Percentiles rank a stretch among this genome's conserved stretches.
Conservation (phyloP, 2,329 filamentous ascomycete genomes). For the Ustilaginoidea virens region DNA sequence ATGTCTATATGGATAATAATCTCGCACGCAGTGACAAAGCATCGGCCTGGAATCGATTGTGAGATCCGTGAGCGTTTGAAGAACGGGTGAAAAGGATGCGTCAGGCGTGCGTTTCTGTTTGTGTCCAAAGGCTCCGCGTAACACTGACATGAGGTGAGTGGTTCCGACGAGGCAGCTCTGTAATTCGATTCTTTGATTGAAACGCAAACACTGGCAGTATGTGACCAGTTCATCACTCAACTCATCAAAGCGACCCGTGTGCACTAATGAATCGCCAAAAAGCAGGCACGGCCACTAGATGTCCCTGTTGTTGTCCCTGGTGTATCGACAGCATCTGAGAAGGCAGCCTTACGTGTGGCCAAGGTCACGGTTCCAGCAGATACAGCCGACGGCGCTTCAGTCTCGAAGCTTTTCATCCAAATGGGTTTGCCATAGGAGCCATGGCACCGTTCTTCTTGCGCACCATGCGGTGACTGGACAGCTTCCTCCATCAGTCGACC, state of each 20-base stretch:
- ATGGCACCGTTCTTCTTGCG: conserved; percentile 50
- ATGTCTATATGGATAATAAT: conserved; percentile 11
- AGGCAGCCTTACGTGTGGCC: conserved; percentile 28
- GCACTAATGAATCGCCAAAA: neutral
- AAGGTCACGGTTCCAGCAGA: conserved; percentile 47
- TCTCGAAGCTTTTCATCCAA: conserved; percentile 55
- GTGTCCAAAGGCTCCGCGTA: conserved; percentile 25
- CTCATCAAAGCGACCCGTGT: conserved; percentile 10
- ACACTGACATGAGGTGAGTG: conserved; percentile 14
- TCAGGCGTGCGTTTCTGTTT: conserved; percentile 27
- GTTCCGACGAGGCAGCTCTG: conserved; percentile 29
- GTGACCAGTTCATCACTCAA: conserved; percentile 30
- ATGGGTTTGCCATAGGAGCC: conserved; percentile 35
- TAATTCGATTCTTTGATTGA: conserved; percentile 12
- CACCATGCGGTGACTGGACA: conserved; percentile 41
- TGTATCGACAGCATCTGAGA: conserved; percentile 16
- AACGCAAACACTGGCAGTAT: conserved; percentile 29
- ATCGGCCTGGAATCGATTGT: conserved; percentile 7
- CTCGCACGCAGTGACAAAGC: neutral
- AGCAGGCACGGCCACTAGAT: neutral
- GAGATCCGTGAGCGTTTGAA: conserved; percentile 28
- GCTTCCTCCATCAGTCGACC: conserved; percentile 33
- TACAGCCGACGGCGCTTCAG: conserved; percentile 59
- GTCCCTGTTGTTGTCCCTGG: neutral
- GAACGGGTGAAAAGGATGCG: conserved; percentile 21